Evolutionary conservation across 805 yeast species (phyloP), one percentile per base, ranked within the genome.

Genomic region (Candida palmyrensis): DNA sequence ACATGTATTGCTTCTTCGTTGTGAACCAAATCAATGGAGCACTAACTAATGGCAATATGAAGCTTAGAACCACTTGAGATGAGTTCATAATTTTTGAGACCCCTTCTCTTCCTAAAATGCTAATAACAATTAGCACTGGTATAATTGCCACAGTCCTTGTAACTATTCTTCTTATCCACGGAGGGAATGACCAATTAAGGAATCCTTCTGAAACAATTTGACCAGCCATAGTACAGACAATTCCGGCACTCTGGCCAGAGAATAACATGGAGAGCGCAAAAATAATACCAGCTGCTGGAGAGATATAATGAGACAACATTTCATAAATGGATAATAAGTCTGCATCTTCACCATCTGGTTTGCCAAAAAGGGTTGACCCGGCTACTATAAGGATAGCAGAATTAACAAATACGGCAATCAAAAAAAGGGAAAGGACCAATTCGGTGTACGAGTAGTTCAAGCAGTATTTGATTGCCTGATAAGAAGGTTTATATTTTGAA

Each of bases 221-320:
- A 9, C 72, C 72, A 2, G 72, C 68, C 72, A 66, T 66, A 3
- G 72, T 66, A 43, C 72, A 66, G 9, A 66, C 72, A 24, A 66
- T 66, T 11, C 72, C 72, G 4, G 72, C 72, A 41, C 68, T 61
- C 37, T 66, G 72, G 18, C 72, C 72, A 2, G 71, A 57, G 35
- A 64, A 66, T 13, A 66, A 44, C 72, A 66, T 66, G 1, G 71
- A 66, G 23, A 65, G 51, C 1, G 71, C 72, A 48, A 66, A 66
- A 10, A 66, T 53, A 5, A 66, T 35, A 1, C 72, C 72, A 1
- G 71, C 72, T 2, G 69, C 61, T 1, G 71, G 71, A 3, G 67
- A 59, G 25, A 66, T 63, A 43, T 66, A 66, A 32, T 45, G 51
- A 1, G 69, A 62, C 21, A 66, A 44, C 71, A 66, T 66, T 35